Base-by-base conservation (phyloP, 768 basidiomycete genomes). In the Sistotremastrum niveocremeum region DNA sequence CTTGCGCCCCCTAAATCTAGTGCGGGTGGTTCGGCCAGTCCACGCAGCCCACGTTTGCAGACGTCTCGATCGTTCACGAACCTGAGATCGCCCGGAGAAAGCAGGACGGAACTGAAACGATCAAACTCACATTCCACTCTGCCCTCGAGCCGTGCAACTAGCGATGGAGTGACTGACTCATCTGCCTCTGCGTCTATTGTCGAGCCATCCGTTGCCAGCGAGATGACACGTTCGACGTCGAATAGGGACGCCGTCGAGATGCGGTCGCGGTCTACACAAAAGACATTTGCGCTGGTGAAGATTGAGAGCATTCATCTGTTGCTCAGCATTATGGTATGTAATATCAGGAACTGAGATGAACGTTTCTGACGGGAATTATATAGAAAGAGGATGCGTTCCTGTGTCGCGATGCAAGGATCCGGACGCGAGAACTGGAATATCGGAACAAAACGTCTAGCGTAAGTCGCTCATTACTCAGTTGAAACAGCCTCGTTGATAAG, bases 391-490 rank as follows among this genome's bases (percentile, higher is more conserved):
- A 83, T 45, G 89, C 89, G 10, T 85, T 95, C 57, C 79, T 85
- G 45, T 87, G 80, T 50, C 77, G 75, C 12, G 81, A 85, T 51
- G 84, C 82, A 7, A 74, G 74, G 33, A 84, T 91, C 58, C 75
- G 76, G 49, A 89, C 87, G 4, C 79, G 86, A 34, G 76, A 79
- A 43, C 68, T 94, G 37, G 79, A 84, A 53, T 90, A 85, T 59
- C 77, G 77, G 48, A 86, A 87, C 52, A 79, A 83, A 56, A 85
- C 84, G 3, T 81, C 74, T 73, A 86, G 84, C 63, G 84, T 87
- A 62, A 52, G 81, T 69, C 3, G 42, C 31, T 34, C 7, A 39
- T 42, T 39, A 30, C n/a, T 39, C 8, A 44, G 34, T 47, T 45
- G 46, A 52, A 45, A 20, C 39, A 50, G 29, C 34, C 8, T 40